These are phyloP conservation scores for Tricholoma matsutake DNA, from an alignment of 768 basidiomycete genomes.

Conservation along the genomic window DNA sequence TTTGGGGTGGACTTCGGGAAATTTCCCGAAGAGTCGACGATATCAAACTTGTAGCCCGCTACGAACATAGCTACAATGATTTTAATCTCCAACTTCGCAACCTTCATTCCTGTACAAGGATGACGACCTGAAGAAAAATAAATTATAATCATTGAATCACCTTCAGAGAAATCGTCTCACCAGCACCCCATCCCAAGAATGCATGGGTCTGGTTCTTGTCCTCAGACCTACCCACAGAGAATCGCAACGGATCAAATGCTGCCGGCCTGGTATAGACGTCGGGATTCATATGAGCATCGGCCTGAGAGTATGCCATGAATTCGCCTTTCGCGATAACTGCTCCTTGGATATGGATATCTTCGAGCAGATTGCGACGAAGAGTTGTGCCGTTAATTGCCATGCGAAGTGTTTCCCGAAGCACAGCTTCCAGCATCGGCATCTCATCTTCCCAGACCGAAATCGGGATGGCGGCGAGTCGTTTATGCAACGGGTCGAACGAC, in stretches of 20 bases:
- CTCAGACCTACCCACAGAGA: slow-evolving; percentile 27
- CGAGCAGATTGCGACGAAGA: slow-evolving; percentile 33
- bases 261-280: slow-evolving; percentile 32
- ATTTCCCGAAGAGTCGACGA: slow-evolving; percentile 31
- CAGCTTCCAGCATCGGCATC: slow-evolving; percentile 34
- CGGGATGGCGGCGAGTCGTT: slow-evolving; percentile 33
- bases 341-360: slow-evolving; percentile 14
- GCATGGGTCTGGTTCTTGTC: slow-evolving; percentile 31
- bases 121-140: slow-evolving; percentile 29
- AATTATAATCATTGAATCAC: neutral
- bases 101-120: slow-evolving; percentile 36
- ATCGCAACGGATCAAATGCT: slow-evolving; percentile 35
- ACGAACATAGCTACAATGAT: slow-evolving; percentile 33
- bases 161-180: slow-evolving; percentile 17
- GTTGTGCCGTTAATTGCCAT: slow-evolving; percentile 25
- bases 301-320: slow-evolving; percentile 31
- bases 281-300: slow-evolving; percentile 33
- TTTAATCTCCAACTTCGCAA: no score
- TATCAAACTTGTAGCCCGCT: slow-evolving; percentile 30
- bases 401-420: slow-evolving; percentile 39
- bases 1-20: slow-evolving; percentile 23
- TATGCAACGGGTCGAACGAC: slow-evolving; percentile 28
- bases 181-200: slow-evolving; percentile 40
- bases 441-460: slow-evolving; percentile 38
- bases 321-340: slow-evolving; percentile 28